Base-by-base conservation (phyloP, 345 rosid species). In the Hirschfeldia incana region DNA sequence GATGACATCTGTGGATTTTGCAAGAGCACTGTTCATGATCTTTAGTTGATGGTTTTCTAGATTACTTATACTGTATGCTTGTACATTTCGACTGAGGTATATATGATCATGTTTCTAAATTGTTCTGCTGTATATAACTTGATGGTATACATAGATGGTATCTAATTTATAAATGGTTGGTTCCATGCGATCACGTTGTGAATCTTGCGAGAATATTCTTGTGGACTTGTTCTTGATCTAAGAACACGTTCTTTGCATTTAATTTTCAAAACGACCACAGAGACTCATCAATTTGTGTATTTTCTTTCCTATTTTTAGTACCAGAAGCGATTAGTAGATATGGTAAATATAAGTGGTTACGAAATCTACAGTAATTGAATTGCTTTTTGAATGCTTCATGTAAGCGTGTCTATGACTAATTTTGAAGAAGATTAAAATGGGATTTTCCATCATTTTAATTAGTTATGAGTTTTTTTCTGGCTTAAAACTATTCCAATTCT, bases 121-220 rank as follows among this genome's bases (percentile, higher is more conserved):
- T 66, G 21, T 4, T 60, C 42, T 58, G 30, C 15, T 57, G 1
- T 33, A 21, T 60, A 17, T 33, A 67, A 28, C 46, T 33, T 60
- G 37, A 58, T 67, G 28, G 61, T n/a, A 8, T 9, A 44, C 59
- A 29, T 69, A 34, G 13, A 49, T 36, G 69, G 53, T 21, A 51
- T 67, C 13, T 68, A 21, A 69, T 49, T 37, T 74, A 11, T 64
- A 42, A 37, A 63, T 63, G 29, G 46, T 74, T 68, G 55, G 70
- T 53, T 73, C 70, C 76, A 80, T 69, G 79, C 69, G 72, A 80
- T 80, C 79, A 80, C 72, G 72, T 80, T 69, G 75, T 80, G 79
- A 74, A 63, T 69, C 70, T 74, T 69, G 28, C 7, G 13, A 74
- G 67, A 37, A 62, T 69, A 63, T 69, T 63, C 75, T 37, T 39